phyloP scores from a whole-genome alignment of 139 green algal species.

The Volvox reticuliferus region DNA sequence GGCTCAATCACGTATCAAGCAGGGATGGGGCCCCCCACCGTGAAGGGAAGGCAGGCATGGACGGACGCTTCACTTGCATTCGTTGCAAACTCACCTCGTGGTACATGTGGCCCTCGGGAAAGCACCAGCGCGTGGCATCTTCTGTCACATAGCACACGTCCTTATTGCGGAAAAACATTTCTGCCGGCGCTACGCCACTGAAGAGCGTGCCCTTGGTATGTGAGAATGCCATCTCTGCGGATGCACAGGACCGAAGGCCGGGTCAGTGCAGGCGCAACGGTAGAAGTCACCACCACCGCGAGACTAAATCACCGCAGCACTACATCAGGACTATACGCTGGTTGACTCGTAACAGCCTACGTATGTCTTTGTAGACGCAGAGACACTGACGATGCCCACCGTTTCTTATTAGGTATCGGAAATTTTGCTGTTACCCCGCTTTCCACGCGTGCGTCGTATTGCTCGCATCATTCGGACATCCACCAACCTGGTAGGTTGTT shows the following conservation, averaged over 20 bases:
- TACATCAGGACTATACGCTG: no score
- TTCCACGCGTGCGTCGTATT: background rate
- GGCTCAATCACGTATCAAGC: background rate
- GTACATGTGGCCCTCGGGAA: constrained; percentile 49
- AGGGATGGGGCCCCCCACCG: background rate
- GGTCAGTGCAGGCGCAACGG: no score
- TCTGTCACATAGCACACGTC: constrained; percentile 29
- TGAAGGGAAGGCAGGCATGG: background rate
- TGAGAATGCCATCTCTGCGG: constrained; percentile 49
- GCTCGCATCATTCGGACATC: background rate
- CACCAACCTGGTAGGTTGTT: constrained; percentile 32
- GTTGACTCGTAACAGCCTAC: no score
- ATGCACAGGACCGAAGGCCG: background rate
- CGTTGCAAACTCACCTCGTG: constrained; percentile 32
- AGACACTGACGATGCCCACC: no score
- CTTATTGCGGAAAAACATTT: constrained; percentile 52
- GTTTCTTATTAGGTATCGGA: no score
- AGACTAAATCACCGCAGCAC: no score
- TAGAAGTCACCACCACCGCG: no score
- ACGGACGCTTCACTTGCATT: background rate
- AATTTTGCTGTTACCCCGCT: background rate
- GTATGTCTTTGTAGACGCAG: no score
- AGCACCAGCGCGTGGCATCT: constrained; percentile 30
- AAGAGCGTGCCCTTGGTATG: constrained; percentile 42
- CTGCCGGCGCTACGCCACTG: background rate